These are phyloP conservation scores for Fusarium protoensiforme DNA, from an alignment of 2,329 filamentous ascomycete genomes.

Conservation along the genomic window DNA sequence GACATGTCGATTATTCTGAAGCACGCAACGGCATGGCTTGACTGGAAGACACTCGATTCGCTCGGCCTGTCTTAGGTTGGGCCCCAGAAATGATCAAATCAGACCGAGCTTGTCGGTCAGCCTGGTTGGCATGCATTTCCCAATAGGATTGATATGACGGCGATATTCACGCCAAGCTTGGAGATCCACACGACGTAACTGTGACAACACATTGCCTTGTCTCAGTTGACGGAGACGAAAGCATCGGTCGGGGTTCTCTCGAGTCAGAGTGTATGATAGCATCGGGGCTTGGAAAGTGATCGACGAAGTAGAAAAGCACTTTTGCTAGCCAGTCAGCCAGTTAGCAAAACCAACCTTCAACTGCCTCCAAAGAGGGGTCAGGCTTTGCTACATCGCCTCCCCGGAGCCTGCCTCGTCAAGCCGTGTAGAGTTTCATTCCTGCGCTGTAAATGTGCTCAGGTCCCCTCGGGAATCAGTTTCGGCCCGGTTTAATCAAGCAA, in stretches of 20 bases:
- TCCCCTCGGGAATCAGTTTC: not conserved
- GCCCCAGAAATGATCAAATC: not conserved
- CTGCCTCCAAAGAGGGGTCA: not conserved
- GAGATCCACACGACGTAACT: not conserved
- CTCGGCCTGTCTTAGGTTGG: not conserved
- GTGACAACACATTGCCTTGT: not conserved
- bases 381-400: not conserved
- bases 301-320: not conserved
- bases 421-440: not conserved
- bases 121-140: not conserved
- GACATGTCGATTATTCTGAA: not conserved
- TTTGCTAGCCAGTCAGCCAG: not conserved
- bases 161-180: not conserved
- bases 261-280: not conserved
- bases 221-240: not conserved
- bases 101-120: not conserved
- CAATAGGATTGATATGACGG: not conserved
- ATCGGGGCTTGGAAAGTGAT: not conserved
- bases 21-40: not conserved
- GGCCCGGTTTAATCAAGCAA: not conserved
- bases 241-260: not conserved
- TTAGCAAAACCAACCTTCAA: not conserved
- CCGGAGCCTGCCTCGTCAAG: not conserved
- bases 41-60: not conserved
- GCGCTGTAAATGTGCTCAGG: not conserved